phyloP scores from a whole-genome alignment of 1,284 basidiomycete species.

The Malassezia dermatis region DNA sequence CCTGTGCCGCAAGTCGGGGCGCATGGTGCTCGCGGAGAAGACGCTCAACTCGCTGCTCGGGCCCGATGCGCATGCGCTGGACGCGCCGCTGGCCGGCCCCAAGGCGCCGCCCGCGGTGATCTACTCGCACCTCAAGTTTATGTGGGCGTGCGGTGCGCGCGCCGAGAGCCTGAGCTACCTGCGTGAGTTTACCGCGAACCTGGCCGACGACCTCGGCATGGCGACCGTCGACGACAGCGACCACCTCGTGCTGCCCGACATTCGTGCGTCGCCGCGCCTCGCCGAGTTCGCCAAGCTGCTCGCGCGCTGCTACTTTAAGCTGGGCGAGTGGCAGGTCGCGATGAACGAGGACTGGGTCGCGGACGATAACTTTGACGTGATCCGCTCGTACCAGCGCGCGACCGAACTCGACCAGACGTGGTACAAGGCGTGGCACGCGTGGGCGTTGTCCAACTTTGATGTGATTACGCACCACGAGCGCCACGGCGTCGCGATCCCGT shows the following conservation, averaged over 20 bases:
- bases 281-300: slow-evolving; percentile 72
- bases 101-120: slow-evolving; percentile 78
- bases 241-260: slow-evolving; percentile 32
- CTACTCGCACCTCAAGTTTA: slow-evolving; percentile 90
- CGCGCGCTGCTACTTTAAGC: slow-evolving; percentile 94
- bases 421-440: slow-evolving; percentile 99
- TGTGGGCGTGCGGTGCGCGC: slow-evolving; percentile 77
- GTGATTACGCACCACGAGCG: slow-evolving; percentile 56
- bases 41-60: slow-evolving; percentile 62
- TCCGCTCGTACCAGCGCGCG: slow-evolving; percentile 68
- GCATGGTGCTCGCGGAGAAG: slow-evolving; percentile 85
- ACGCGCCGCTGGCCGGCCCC: slow-evolving; percentile 31
- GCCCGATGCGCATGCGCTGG: slow-evolving; percentile 30
- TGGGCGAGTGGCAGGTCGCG: slow-evolving; percentile 81
- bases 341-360: slow-evolving; percentile 65
- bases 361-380: slow-evolving; percentile 44
- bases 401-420: slow-evolving; percentile 85
- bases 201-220: slow-evolving; percentile 64
- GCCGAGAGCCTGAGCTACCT: slow-evolving; percentile 76
- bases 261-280: slow-evolving; percentile 37
- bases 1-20: slow-evolving; percentile 70
- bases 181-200: slow-evolving; percentile 65
- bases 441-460: slow-evolving; percentile 93
- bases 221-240: slow-evolving; percentile 37
- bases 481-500: slow-evolving; percentile 59